A percentile compares a stretch with the other conserved stretches of the same genome.
Conservation (phyloP, 2,329 filamentous ascomycete species). For the Fusarium veterinarium region DNA sequence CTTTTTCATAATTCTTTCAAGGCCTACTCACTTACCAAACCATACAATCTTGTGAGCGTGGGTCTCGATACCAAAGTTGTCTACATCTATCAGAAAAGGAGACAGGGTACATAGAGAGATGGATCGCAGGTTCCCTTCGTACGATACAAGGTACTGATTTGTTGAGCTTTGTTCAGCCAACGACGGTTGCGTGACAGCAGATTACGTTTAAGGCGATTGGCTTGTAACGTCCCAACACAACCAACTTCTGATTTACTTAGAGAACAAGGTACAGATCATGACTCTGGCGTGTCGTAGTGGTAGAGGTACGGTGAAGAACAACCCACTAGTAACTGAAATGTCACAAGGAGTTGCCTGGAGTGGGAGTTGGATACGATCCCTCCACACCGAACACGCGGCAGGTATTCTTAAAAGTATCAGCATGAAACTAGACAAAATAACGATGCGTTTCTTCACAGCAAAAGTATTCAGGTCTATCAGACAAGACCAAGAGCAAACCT, state of each 20-base stretch:
- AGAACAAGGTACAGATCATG: background rate
- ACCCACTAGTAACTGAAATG: background rate
- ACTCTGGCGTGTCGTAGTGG: background rate
- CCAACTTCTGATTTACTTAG: background rate
- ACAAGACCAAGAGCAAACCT: slow-evolving; percentile 31
- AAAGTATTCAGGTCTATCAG: slow-evolving; percentile 27
- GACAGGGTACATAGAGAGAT: too few species aligned
- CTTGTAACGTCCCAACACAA: too few species aligned
- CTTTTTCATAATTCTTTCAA: too few species aligned
- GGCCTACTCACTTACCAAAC: too few species aligned
- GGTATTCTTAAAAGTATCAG: background rate
- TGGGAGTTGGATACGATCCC: background rate
- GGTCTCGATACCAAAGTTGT: too few species aligned
- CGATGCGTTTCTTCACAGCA: slow-evolving; percentile 13
- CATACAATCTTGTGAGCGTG: too few species aligned
- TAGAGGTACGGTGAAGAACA: background rate
- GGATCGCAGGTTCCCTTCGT: background rate
- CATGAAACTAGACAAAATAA: slow-evolving; percentile 13
- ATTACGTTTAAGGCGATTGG: background rate
- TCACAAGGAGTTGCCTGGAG: background rate
- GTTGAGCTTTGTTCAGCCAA: background rate
- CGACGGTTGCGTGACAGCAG: background rate
- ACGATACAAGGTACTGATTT: background rate
- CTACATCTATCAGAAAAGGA: too few species aligned
- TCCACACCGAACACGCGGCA: background rate